phyloP scores from a whole-genome alignment of 805 yeast species.

The Isabelozyma gotoi region DNA sequence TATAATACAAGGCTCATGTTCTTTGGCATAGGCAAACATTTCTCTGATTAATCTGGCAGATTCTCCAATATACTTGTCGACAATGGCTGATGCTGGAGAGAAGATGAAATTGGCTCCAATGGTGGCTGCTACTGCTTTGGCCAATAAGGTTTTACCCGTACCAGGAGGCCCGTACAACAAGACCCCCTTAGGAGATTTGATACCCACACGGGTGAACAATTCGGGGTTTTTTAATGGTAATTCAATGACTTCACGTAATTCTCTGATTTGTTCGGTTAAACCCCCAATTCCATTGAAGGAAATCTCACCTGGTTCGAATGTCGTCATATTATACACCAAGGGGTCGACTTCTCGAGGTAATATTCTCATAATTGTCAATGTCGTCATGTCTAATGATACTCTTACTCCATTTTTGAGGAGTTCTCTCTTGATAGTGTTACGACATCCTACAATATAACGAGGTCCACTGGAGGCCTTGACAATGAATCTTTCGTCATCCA shows the following conservation, averaged over 20 bases:
- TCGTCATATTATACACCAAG: constrained; percentile 95
- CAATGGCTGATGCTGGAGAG: constrained; percentile 98
- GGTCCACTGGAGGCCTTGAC: constrained; percentile 98
- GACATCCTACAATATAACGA: constrained; percentile 94
- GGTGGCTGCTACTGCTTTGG: constrained; percentile 98
- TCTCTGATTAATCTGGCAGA: constrained; percentile 95
- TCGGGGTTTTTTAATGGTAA: constrained; percentile 96
- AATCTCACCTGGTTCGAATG: constrained; percentile 96
- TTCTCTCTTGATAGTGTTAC: constrained; percentile 85
- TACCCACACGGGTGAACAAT: constrained; percentile 91
- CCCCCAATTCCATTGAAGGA: constrained; percentile 97
- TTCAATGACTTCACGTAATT: constrained; percentile 95
- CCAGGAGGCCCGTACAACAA: constrained; percentile 98
- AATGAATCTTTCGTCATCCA: constrained; percentile 91
- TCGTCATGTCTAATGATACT: constrained; percentile 96
- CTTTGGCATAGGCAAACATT: constrained; percentile 97
- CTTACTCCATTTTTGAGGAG: constrained; percentile 89
- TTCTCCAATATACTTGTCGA: constrained; percentile 97
- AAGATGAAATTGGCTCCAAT: constrained; percentile 97
- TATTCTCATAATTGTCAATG: constrained; percentile 94
- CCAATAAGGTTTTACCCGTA: constrained; percentile 93
- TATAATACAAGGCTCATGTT: constrained; percentile 96
- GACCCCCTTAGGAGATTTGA: constrained; percentile 98
- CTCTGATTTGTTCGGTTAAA: constrained; percentile 90
- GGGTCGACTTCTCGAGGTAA: constrained; percentile 98